These are phyloP conservation scores for Mucor lusitanicus DNA, from an alignment of 371 early-diverging fungal genomes.

Conservation along the genomic window DNA sequence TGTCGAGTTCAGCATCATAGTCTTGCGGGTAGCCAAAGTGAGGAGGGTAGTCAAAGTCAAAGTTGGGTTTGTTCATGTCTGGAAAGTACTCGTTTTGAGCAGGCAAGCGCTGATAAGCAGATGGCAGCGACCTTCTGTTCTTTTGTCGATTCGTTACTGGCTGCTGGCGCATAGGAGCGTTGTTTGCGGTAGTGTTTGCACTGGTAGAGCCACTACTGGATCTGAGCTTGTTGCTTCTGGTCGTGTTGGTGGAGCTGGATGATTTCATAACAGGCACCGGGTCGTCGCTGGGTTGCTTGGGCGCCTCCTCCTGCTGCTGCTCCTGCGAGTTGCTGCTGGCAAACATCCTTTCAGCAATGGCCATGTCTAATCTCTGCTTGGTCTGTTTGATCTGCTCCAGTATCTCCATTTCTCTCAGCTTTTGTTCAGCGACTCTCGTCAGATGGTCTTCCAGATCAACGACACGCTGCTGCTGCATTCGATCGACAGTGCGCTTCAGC, in stretches of 20 bases:
- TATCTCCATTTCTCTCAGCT: conserved; percentile 13
- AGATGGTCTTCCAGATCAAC: conserved; percentile 13
- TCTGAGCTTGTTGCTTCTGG: not conserved
- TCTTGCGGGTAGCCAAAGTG: not conserved
- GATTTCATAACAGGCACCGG: not conserved
- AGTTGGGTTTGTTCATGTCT: not conserved
- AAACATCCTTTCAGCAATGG: conserved; percentile 9
- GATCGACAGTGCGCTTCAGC: conserved; percentile 15
- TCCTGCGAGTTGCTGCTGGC: not conserved
- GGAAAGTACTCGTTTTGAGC: conserved; percentile 1
- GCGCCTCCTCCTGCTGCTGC: not conserved
- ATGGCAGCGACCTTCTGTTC: not conserved
- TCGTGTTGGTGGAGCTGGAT: conserved; percentile 2
- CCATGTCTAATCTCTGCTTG: conserved; percentile 11
- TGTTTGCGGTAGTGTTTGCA: not conserved
- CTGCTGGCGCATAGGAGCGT: not conserved
- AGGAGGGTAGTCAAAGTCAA: not conserved
- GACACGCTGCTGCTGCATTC: conserved; percentile 16
- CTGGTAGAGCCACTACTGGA: not conserved
- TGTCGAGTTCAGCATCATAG: not conserved
- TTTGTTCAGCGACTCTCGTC: conserved; percentile 17
- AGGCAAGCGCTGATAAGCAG: not conserved
- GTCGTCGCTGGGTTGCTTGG: not conserved
- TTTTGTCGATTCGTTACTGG: not conserved
- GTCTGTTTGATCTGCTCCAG: conserved; percentile 18